Evolutionary conservation across 192 early-diverging fungal species (phyloP).

Genomic region (Rhizophagus prolifer): DNA sequence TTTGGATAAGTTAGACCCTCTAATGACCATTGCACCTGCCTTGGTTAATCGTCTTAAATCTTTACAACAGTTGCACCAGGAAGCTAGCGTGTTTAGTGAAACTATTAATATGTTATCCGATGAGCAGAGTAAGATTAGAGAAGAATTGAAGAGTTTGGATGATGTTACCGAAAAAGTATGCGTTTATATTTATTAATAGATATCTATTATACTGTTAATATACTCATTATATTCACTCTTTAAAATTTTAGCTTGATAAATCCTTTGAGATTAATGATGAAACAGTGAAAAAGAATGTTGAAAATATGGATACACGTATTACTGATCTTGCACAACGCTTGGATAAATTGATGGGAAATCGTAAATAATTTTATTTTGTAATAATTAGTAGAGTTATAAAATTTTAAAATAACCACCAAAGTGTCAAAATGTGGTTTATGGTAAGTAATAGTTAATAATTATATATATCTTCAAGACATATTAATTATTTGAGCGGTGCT

Average conservation of each 20-base stretch:
- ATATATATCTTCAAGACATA: no score
- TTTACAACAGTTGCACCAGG: conserved; percentile 75
- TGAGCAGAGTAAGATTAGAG: conserved; percentile 68
- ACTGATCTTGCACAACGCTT: conserved; percentile 63
- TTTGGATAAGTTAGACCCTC: conserved; percentile 75
- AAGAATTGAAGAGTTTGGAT: conserved; percentile 64
- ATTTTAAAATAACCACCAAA: no score
- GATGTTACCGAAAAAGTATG: conserved; percentile 55
- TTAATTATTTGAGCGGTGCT: no score
- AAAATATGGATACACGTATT: conserved; percentile 64
- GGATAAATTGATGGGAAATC: conserved; percentile 19
- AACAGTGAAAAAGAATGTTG: conserved; percentile 63
- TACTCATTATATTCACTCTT: conserved; percentile 1
- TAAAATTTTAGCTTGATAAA: conserved; percentile 42
- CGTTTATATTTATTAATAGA: background rate
- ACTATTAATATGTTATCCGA: conserved; percentile 68
- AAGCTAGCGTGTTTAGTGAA: conserved; percentile 77
- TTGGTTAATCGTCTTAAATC: conserved; percentile 76
- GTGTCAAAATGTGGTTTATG: no score
- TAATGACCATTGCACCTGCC: conserved; percentile 76
- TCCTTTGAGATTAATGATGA: conserved; percentile 61
- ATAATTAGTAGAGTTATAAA: no score
- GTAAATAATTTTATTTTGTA: background rate
- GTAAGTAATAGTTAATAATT: no score
- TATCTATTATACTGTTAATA: background rate